Evolutionary conservation across 2,329 filamentous ascomycete species (phyloP), one percentile per base, ranked within the genome.

Genomic region (Pseudohalonectria lignicola): DNA sequence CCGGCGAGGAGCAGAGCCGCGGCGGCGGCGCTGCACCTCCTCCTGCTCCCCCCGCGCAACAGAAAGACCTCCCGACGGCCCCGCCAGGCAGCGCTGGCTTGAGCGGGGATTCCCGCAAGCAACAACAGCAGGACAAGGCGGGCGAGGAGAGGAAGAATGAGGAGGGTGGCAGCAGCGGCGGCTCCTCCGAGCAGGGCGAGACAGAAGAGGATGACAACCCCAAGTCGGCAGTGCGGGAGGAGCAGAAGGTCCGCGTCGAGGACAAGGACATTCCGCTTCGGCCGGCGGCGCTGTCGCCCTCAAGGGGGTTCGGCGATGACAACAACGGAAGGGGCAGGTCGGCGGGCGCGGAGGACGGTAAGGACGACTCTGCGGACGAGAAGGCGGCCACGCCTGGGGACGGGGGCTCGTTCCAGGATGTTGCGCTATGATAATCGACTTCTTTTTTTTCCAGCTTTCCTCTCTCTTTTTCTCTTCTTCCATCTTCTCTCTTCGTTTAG

Each of bases 391-490:
- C 70, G 6, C 66, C 73, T 3, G 66, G 62, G 15, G 73, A 76
- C 45, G 68, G 70, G 1, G 64, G 66, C 5, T 74, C 73, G n/a
- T 79, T 80, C 54, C 74, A 79, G 48, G 73, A 80, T 47, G 74
- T 80, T 34, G 72, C 71, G 43, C 57, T 80, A 48, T 79, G 61
- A 47, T 37, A 26, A 26, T 7, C 23, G 12, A 26, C 23, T 26
- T 12, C 23, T 26, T 26, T 26, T 26, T 26, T 12, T 26, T 12
- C 23, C 12, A 8, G 7, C 12, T 26, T 12, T 26, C 23, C 12
- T 26, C 12, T 26, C 23, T 26, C 23, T 12, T 26, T 26, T 26
- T 12, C 23, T 26, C 23, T 8, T 26, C 23, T 8, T 26, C 23
- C 23, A 26, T 26, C 8, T 8, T 26, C 7, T 26, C 12, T 26